Evolutionary conservation across 352 stramenopile species (phyloP).

Genomic region (Phytophthora cactorum): DNA sequence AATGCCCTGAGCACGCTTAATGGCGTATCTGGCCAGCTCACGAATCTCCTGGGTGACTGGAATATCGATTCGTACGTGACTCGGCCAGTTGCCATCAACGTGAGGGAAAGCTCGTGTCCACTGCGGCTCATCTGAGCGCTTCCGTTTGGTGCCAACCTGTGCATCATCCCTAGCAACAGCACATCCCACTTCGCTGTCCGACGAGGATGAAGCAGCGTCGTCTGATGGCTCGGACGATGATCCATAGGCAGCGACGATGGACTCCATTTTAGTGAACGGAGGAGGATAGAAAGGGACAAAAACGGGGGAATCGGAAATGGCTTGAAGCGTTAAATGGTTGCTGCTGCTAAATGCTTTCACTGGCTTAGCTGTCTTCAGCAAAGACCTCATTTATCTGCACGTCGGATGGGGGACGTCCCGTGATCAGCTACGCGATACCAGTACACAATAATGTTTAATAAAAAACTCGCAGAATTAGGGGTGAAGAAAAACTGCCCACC

Average conservation of each 20-base stretch:
- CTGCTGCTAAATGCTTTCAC: conserved; percentile 5
- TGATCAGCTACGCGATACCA: conserved; percentile 57
- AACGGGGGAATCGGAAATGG: conserved; percentile 19
- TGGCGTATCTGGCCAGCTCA: conserved; percentile 28
- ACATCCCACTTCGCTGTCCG: conserved; percentile 27
- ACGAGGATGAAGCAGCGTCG: conserved; percentile 20
- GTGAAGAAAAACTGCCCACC: conserved; percentile 36
- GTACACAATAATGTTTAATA: not conserved
- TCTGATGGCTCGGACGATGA: conserved; percentile 39
- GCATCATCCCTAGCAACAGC: not conserved
- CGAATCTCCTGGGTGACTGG: conserved; percentile 31
- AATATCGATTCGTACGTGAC: conserved; percentile 70
- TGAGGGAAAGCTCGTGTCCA: conserved; percentile 77
- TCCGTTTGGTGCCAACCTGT: conserved; percentile 46
- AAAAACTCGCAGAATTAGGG: not conserved
- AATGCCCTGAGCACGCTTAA: conserved; percentile 41
- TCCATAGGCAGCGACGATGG: conserved; percentile 42
- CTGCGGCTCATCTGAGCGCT: conserved; percentile 37
- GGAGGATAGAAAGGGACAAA: conserved; percentile 23
- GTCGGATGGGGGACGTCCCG: conserved; percentile 66
- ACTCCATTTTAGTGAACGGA: conserved; percentile 40
- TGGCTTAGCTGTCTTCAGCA: conserved; percentile 54
- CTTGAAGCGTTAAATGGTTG: conserved; percentile 12
- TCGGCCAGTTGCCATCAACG: conserved; percentile 86
- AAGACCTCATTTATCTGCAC: conserved; percentile 72